phyloP scores from a whole-genome alignment of 306 rosid species.

The Prinsepia uniflora region DNA sequence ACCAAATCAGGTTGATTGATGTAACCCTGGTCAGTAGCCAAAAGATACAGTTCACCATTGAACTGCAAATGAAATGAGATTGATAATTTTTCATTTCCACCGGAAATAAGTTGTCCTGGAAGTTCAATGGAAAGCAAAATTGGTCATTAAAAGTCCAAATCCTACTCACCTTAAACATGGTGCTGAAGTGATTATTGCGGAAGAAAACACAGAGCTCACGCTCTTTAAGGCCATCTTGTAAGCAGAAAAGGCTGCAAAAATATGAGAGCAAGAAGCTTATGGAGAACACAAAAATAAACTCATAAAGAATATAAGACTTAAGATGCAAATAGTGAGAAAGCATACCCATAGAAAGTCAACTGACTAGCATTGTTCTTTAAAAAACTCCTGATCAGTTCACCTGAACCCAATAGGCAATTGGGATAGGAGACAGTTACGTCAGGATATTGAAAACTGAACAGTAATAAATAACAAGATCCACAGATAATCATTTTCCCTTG shows the following conservation, averaged over 20 bases:
- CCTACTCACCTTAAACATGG: slow-evolving; percentile 91
- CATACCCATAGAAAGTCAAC: slow-evolving; percentile 84
- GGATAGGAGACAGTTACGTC: slow-evolving; percentile 17
- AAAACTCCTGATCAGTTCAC: slow-evolving; percentile 77
- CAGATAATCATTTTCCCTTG: neutral
- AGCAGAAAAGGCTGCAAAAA: slow-evolving; percentile 80
- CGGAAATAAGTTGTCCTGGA: slow-evolving; percentile 9
- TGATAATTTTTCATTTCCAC: neutral
- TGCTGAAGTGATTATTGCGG: slow-evolving; percentile 99
- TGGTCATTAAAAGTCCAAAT: slow-evolving; percentile 19
- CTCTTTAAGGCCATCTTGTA: slow-evolving; percentile 94
- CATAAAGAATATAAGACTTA: slow-evolving; percentile 17
- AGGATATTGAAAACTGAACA: slow-evolving; percentile 1
- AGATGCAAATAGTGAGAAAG: slow-evolving; percentile 11
- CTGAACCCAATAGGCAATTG: slow-evolving; percentile 41
- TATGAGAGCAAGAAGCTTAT: slow-evolving; percentile 18
- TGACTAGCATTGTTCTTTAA: slow-evolving; percentile 91
- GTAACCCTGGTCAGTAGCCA: slow-evolving; percentile 99
- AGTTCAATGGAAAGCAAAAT: slow-evolving; percentile 21
- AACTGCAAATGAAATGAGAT: slow-evolving; percentile 41
- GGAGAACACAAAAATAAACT: slow-evolving; percentile 14
- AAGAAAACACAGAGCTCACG: slow-evolving; percentile 93
- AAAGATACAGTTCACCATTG: slow-evolving; percentile 80
- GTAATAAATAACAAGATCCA: neutral
- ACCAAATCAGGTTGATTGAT: slow-evolving; percentile 94